Percentiles rank a stretch among this genome's conserved stretches.
Conservation (phyloP, 208 protist genomes). For the Entamoeba histolytica region DNA sequence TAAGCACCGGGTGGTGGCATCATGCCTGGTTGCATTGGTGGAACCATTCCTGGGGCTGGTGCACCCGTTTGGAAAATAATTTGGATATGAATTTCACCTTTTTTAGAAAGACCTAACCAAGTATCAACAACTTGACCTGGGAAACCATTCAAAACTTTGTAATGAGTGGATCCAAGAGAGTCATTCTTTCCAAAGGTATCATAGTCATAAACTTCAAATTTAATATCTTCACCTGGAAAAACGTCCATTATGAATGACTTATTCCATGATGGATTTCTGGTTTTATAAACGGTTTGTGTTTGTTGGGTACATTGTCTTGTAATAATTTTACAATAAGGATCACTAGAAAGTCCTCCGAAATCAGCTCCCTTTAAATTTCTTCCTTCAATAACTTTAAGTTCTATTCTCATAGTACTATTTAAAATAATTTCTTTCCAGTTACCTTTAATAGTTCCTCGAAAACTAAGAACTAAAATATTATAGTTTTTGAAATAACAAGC, state of each 20-base stretch:
- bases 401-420: neutral
- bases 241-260: neutral
- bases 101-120: neutral
- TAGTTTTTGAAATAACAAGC: no score
- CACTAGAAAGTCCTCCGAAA: neutral
- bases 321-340: neutral
- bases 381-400: neutral
- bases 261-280: neutral
- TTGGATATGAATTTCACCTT: neutral
- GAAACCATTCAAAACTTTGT: neutral
- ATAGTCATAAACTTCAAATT: neutral
- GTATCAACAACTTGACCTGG: neutral
- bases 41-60: neutral
- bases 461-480: no score
- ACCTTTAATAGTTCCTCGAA: no score
- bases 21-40: neutral
- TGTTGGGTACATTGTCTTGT: neutral
- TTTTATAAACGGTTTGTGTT: neutral
- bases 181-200: neutral
- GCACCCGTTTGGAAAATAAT: neutral
- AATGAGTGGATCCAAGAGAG: neutral
- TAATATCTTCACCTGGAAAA: neutral
- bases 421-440: no score
- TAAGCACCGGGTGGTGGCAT: neutral
- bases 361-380: neutral